Evolutionary conservation across 805 yeast species (phyloP).

Genomic region (Barnettozyma botsteinii): DNA sequence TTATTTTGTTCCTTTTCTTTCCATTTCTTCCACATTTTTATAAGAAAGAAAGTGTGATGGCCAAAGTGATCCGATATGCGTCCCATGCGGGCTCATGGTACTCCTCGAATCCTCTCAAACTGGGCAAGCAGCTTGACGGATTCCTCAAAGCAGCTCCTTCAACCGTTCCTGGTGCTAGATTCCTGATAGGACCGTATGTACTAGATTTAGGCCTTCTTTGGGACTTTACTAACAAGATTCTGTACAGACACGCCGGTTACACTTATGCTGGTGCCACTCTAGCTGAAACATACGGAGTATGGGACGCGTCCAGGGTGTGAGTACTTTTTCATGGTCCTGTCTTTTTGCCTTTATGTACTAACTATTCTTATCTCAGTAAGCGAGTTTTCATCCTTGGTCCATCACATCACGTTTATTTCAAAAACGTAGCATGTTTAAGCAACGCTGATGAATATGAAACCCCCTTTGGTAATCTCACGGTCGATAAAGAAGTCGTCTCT

Average conservation of each 20-base stretch:
- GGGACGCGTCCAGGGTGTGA: constrained; percentile 51
- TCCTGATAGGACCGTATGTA: constrained; percentile 50
- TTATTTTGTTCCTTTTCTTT: background rate
- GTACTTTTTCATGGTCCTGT: constrained; percentile 5
- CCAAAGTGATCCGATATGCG: constrained; percentile 11
- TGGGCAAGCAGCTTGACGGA: constrained; percentile 46
- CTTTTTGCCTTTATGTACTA: background rate
- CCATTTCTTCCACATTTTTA: background rate
- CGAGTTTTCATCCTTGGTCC: constrained; percentile 86
- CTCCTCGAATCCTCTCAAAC: constrained; percentile 34
- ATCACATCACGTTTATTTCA: constrained; percentile 82
- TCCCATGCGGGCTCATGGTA: constrained; percentile 96
- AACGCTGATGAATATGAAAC: constrained; percentile 58
- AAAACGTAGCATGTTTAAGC: constrained; percentile 50
- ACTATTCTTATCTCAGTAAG: constrained; percentile 27
- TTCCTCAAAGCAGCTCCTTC: constrained; percentile 37
- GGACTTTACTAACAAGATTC: constrained; percentile 3
- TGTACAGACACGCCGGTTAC: constrained; percentile 78
- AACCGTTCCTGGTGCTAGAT: constrained; percentile 37
- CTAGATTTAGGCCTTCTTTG: background rate
- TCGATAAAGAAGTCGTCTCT: constrained; percentile 47
- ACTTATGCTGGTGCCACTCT: constrained; percentile 72
- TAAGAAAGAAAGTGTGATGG: background rate
- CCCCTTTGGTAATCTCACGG: constrained; percentile 71
- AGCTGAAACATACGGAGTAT: constrained; percentile 67